These are phyloP conservation scores for Bromus sterilis DNA, from an alignment of 176 grass and related monocot species.

Conservation along the genomic window DNA sequence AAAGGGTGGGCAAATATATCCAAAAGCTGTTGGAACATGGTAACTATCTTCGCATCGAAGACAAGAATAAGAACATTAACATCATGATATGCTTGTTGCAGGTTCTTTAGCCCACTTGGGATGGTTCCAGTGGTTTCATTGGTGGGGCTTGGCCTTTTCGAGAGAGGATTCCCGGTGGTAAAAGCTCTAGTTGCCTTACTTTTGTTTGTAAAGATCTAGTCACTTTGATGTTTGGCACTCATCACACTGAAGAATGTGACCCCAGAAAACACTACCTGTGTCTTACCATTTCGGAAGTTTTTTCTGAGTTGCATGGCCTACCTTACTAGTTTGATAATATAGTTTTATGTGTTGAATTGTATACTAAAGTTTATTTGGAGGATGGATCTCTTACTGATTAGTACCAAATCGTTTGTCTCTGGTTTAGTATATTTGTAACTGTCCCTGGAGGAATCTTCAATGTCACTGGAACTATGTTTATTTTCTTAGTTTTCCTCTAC, in stretches of 20 bases:
- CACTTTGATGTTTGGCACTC: background rate
- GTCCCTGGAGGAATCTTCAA: background rate
- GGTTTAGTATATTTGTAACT: background rate
- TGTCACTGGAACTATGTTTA: background rate
- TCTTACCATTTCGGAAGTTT: background rate
- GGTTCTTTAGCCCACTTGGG: conserved; percentile 95
- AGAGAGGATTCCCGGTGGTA: conserved; percentile 99
- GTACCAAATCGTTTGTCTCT: background rate
- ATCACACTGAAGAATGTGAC: background rate
- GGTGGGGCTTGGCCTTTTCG: conserved; percentile 95
- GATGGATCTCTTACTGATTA: background rate
- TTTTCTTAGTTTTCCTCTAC: background rate
- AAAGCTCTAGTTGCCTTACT: conserved; percentile 36
- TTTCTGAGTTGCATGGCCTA: background rate
- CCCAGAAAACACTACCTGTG: background rate
- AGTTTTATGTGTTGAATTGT: background rate
- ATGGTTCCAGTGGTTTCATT: conserved; percentile 91
- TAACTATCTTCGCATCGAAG: conserved; percentile 18
- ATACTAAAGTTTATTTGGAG: background rate
- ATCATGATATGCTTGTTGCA: conserved; percentile 42
- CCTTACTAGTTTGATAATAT: background rate
- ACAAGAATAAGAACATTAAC: conserved; percentile 37
- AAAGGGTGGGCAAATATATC: background rate
- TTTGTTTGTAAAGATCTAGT: background rate
- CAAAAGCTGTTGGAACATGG: conserved; percentile 12